These are phyloP conservation scores for Dryadomyces sulphureus DNA, from an alignment of 2,329 filamentous ascomycete species.

Conservation along the genomic window DNA sequence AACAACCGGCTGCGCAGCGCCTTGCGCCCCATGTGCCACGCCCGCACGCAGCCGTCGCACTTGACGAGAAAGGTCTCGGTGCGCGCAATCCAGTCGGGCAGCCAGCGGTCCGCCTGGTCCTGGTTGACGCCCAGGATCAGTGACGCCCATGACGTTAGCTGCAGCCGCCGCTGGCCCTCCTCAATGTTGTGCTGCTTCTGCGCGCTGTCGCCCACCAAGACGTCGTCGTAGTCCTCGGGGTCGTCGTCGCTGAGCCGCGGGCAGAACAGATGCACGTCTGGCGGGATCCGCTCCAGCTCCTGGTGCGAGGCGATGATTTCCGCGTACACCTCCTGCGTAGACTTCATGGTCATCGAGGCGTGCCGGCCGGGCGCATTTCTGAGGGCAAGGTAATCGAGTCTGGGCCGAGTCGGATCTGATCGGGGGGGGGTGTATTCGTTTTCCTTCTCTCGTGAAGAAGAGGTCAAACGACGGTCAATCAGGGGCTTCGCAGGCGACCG, in stretches of 20 bases:
- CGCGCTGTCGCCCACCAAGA: slow-evolving; percentile 30
- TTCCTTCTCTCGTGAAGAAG: too few relatives aligned
- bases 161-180: slow-evolving; percentile 38
- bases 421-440: too few relatives aligned
- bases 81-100: slow-evolving; percentile 41
- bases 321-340: slow-evolving; percentile 19
- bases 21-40: slow-evolving; percentile 58
- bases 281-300: slow-evolving; percentile 26
- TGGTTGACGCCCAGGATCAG: slow-evolving; percentile 53
- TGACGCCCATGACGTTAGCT: slow-evolving; percentile 52
- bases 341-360: slow-evolving; percentile 18
- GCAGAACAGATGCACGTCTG: slow-evolving; percentile 51
- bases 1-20: slow-evolving; percentile 46
- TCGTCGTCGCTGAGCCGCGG: slow-evolving; percentile 50
- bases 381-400: neutral
- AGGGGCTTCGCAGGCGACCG: too few relatives aligned
- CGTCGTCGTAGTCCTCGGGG: slow-evolving; percentile 46
- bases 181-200: slow-evolving; percentile 38
- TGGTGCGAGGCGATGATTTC: slow-evolving; percentile 28
- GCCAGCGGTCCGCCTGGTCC: slow-evolving; percentile 43
- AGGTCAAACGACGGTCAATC: too few relatives aligned
- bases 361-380: neutral
- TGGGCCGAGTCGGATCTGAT: too few relatives aligned
- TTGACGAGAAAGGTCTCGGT: slow-evolving; percentile 43
- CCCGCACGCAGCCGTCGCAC: slow-evolving; percentile 57